These are phyloP conservation scores for Pythium biforme DNA, from an alignment of 352 stramenopile genomes.

Conservation along the genomic window DNA sequence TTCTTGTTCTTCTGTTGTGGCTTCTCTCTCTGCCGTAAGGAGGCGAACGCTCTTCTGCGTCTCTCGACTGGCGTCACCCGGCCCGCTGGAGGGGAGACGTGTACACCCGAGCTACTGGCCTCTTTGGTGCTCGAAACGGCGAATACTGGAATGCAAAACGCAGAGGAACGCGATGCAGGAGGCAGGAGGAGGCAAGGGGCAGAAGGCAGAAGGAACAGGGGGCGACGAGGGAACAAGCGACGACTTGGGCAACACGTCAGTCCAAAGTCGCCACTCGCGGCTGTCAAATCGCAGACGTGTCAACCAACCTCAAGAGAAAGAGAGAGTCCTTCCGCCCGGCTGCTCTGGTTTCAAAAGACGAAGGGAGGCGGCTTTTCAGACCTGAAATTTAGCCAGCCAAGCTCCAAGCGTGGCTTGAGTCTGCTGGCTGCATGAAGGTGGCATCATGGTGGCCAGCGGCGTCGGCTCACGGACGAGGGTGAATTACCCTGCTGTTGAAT, in stretches of 20 bases:
- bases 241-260: not conserved
- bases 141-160: constrained; percentile 2
- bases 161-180: not conserved
- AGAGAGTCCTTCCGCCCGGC: not conserved
- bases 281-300: constrained; percentile 18
- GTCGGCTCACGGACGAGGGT: too few species aligned
- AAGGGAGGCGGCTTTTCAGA: too few species aligned
- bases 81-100: not conserved
- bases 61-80: constrained; percentile 6
- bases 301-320: not conserved
- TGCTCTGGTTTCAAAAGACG: not conserved
- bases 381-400: too few species aligned
- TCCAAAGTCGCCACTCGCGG: not conserved
- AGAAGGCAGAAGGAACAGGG: not conserved
- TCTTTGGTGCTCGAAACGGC: constrained; percentile 1
- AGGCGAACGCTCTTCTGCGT: not conserved
- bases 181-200: not conserved
- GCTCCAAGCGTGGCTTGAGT: too few species aligned
- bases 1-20: not conserved
- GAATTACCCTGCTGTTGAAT: too few species aligned
- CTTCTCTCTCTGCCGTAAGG: not conserved
- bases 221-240: not conserved
- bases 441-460: too few species aligned
- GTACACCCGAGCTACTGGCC: not conserved
- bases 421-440: too few species aligned